Conservation (phyloP, 2,329 filamentous ascomycete species). For the Zalaria sp. region DNA sequence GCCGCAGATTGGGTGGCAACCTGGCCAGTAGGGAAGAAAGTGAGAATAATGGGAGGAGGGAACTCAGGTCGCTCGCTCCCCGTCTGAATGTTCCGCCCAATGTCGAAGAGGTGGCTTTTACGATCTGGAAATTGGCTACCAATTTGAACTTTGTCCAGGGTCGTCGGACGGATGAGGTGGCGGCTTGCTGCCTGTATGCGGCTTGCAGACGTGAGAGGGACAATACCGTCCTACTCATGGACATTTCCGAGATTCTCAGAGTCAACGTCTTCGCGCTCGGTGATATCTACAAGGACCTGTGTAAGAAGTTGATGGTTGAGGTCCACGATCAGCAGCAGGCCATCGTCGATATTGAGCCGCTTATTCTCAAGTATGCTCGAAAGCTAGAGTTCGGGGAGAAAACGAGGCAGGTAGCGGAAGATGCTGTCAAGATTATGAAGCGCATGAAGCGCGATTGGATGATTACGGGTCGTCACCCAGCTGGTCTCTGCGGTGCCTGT, state of each 20-base stretch:
- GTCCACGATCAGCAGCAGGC: constrained; percentile 36
- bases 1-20: constrained; percentile 30
- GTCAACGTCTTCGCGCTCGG: constrained; percentile 90
- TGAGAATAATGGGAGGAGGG: constrained; percentile 25
- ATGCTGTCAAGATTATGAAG: constrained; percentile 74
- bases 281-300: constrained; percentile 72
- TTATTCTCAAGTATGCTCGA: constrained; percentile 81
- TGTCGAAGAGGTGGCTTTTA: constrained; percentile 23
- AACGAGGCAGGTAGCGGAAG: constrained; percentile 71
- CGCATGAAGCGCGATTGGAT: constrained; percentile 98
- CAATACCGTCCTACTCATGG: constrained; percentile 86
- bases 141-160: constrained; percentile 64
- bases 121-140: constrained; percentile 33
- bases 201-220: constrained; percentile 67
- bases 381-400: constrained; percentile 81
- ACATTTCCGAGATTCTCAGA: constrained; percentile 72
- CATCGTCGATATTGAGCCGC: constrained; percentile 65
- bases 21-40: constrained; percentile 45
- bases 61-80: constrained; percentile 23
- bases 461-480: constrained; percentile 81
- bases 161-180: constrained; percentile 69
- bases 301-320: constrained; percentile 42
- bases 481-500: constrained; percentile 86
- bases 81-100: constrained; percentile 22
- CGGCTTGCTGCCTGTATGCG: constrained; percentile 81